phyloP scores from a whole-genome alignment of 2,329 filamentous ascomycete species.

The Meredithiella fracta region DNA sequence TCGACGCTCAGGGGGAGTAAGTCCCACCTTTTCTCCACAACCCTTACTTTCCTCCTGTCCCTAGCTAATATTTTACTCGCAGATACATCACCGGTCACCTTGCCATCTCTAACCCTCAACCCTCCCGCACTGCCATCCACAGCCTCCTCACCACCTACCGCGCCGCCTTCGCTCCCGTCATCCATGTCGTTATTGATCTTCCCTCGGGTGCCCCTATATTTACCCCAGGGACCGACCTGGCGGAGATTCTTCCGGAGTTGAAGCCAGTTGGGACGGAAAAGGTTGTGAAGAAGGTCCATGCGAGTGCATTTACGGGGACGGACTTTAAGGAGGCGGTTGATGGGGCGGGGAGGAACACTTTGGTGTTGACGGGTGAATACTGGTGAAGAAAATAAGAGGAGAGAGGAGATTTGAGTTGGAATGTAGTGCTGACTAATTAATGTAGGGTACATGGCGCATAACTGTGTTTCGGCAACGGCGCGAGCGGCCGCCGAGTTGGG shows the following conservation, averaged over 20 bases:
- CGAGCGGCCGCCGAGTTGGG: not conserved
- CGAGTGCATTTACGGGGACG: conserved; percentile 44
- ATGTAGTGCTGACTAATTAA: not conserved
- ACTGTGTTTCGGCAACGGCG: not conserved
- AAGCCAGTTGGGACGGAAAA: conserved; percentile 37
- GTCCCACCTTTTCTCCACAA: not conserved
- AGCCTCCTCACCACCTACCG: conserved; percentile 42
- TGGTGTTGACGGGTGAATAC: not conserved
- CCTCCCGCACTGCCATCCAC: not conserved
- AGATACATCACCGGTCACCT: not conserved
- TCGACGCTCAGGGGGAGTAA: not conserved
- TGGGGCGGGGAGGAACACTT: not conserved
- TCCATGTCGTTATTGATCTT: conserved; percentile 44
- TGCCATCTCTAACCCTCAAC: not conserved
- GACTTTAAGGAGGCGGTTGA: conserved; percentile 29
- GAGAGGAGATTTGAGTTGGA: too few species aligned
- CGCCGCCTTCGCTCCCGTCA: conserved; percentile 30
- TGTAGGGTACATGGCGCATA: not conserved
- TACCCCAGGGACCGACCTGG: conserved; percentile 43
- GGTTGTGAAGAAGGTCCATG: conserved; percentile 39
- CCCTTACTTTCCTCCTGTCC: too few species aligned
- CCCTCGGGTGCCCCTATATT: conserved; percentile 49
- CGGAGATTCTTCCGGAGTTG: conserved; percentile 44
- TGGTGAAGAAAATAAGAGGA: too few species aligned
- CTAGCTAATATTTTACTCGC: too few species aligned